Conservation (phyloP, 1,284 basidiomycete genomes). For the Trichosporon sp. region DNA sequence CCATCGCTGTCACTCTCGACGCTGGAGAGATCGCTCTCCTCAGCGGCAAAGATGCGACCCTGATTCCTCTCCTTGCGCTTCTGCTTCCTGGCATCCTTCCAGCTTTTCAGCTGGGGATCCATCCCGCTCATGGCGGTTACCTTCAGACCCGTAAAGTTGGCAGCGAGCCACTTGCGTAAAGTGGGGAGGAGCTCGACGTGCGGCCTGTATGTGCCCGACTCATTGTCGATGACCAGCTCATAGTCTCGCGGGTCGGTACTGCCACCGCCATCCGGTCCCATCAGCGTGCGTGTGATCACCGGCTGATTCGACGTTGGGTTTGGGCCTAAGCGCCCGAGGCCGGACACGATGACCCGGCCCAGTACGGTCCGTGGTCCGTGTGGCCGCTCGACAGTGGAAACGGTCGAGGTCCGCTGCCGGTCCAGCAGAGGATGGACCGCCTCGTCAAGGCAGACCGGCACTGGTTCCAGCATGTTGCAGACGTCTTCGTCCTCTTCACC, state of each 20-base stretch:
- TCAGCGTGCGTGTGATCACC: constrained; percentile 14
- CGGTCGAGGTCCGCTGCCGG: neutral
- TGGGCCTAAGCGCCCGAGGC: neutral
- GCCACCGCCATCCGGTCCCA: constrained; percentile 2
- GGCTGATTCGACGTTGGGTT: neutral
- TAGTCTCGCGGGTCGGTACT: constrained; percentile 50
- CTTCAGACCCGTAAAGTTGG: constrained; percentile 68
- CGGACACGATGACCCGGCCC: neutral
- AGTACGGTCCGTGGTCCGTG: neutral
- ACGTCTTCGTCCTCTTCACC: constrained; percentile 42
- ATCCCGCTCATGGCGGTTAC: constrained; percentile 64
- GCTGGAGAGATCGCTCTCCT: constrained; percentile 8
- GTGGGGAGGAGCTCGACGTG: constrained; percentile 56
- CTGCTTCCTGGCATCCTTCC: constrained; percentile 42
- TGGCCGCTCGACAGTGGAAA: neutral
- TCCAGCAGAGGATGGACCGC: neutral
- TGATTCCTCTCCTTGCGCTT: neutral
- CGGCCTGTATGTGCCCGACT: constrained; percentile 62
- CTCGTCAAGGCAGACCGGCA: neutral
- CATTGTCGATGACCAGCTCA: constrained; percentile 63
- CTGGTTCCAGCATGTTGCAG: constrained; percentile 11
- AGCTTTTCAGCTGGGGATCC: constrained; percentile 60
- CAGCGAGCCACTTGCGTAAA: constrained; percentile 59
- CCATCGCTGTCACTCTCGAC: constrained; percentile 3
- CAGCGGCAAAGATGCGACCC: neutral